Base-by-base conservation (phyloP, 2,329 filamentous ascomycete genomes). In the Aspergillus versicolor region DNA sequence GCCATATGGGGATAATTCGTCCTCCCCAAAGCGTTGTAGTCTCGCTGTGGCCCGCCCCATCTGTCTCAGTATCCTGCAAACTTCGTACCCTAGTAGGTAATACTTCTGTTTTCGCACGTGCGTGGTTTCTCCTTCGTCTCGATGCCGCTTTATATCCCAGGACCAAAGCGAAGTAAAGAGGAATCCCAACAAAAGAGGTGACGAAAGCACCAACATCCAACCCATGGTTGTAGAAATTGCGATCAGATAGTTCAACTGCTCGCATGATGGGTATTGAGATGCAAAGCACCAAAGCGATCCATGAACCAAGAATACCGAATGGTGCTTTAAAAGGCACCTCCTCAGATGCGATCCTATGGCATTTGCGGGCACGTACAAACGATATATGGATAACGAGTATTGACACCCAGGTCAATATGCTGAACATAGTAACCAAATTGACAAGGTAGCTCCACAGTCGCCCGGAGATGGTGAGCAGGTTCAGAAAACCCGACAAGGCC, bases 231-330 rank as follows among this genome's bases (percentile, higher is more conserved):
- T 70, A 71, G n/a, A 34, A 61, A 64, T 61, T 65, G 67, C 27
- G 84, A 8, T 56, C 76, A 70, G 93, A 92, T 48, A 88, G 84
- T 54, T 83, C 80, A 73, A 87, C 92, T 77, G 91, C 91, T 82
- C 93, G 93, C 69, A 90, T 92, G 57, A 93, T 69, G 1, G 88
- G 84, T 59, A 94, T 88, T 21, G 93, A 72, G 65, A 82, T 79
- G 75, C 88, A 91, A 73, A 91, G 85, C 67, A 81, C 75, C 3
- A 93, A 79, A 0, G 88, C 88, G 55, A 80, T 75, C 70, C 84
- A 85, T 0, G 87, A 90, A 5, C 90, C 90, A 61, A 74, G 82
- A 45, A 86, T 77, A 22, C 90, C 89, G 24, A 92, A 82, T 0
- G 90, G 90, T 0, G 90, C 88, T 24, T 79, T 79, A 70, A 88